Evolutionary conservation across 2,329 filamentous ascomycete species (phyloP), one percentile per base, ranked within the genome.

Genomic region (Hypoxylon sp.): DNA sequence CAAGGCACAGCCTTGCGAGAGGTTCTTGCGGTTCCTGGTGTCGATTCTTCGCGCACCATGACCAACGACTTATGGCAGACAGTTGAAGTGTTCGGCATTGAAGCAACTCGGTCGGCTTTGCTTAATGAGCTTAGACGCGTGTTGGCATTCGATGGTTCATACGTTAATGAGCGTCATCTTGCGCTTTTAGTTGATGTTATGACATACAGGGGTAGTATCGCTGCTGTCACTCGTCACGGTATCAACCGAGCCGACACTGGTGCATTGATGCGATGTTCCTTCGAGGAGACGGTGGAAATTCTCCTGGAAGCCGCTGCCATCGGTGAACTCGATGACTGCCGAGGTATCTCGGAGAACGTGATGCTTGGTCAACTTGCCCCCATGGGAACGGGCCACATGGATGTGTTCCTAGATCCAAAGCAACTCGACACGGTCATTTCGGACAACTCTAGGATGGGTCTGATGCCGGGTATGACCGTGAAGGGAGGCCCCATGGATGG

Each of bases 271-370:
- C 89, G 94, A 72, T 99, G 95, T 80, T 99, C 94, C 2, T 99
- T 99, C 75, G 94, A 99, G 75, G 95, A 99, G 73, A 99, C 94
- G 0, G 94, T 99, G 29, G 95, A 99, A 70, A 99, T 99, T 78
- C 79, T 99, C 43, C 84, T 99, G 13, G 94, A 99, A 69, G 95
- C 94, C 55, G 94, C 94, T 16, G 91, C 91, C 11, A 90, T 90
- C 40, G 94, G 94, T 69, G 94, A 99, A 73, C 81, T 99, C 21
- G 94, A 99, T 68, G 94, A 99, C 73, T 99, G 95, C 77, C 89
- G 91, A 54, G 94, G 94, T 80, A 93, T 99, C 40, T 97, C 94
- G 11, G 94, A 99, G 76, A 99, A 99, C 76, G 88, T 99, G 69
- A 99, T 99, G 84, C 83, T 99, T 57, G 94, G 94, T 57, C 94